phyloP scores from a whole-genome alignment of 768 basidiomycete genomes.

The Collybiopsis confluens region DNA sequence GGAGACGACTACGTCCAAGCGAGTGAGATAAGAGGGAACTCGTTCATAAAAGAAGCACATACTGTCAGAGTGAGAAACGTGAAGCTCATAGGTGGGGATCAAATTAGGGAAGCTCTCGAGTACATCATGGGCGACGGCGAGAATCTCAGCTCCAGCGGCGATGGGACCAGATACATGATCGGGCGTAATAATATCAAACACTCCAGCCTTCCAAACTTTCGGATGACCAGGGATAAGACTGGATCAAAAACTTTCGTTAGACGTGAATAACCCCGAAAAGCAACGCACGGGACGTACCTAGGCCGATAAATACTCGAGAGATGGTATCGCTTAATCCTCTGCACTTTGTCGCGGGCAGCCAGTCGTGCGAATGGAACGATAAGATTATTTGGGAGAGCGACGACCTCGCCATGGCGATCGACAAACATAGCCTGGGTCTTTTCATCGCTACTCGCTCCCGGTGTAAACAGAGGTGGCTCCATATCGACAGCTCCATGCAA shows the following conservation, averaged over 20 bases:
- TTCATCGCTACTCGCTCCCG: constrained; percentile 53
- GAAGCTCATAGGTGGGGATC: constrained; percentile 64
- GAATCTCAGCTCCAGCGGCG: constrained; percentile 71
- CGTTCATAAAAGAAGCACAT: constrained; percentile 18
- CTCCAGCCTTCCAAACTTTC: constrained; percentile 64
- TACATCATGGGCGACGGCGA: constrained; percentile 63
- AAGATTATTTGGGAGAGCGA: constrained; percentile 68
- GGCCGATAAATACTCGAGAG: constrained; percentile 70
- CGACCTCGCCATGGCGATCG: constrained; percentile 75
- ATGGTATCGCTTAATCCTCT: constrained; percentile 81
- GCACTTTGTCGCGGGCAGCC: constrained; percentile 62
- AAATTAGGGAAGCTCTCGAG: constrained; percentile 72
- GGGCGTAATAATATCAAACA: constrained; percentile 80
- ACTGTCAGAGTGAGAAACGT: constrained; percentile 78
- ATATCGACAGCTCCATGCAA: constrained; percentile 89
- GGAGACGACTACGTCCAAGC: constrained; percentile 55
- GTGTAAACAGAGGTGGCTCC: constrained; percentile 79
- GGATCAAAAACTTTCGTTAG: not conserved
- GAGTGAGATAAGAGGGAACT: not conserved
- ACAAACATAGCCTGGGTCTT: constrained; percentile 68
- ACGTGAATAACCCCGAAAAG: not conserved
- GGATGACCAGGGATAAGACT: constrained; percentile 74
- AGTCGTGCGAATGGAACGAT: constrained; percentile 77
- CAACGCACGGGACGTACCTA: constrained; percentile 36
- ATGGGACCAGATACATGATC: constrained; percentile 60